Conservation (phyloP, 2,329 filamentous ascomycete species). For the Sclerotinia nivalis region DNA sequence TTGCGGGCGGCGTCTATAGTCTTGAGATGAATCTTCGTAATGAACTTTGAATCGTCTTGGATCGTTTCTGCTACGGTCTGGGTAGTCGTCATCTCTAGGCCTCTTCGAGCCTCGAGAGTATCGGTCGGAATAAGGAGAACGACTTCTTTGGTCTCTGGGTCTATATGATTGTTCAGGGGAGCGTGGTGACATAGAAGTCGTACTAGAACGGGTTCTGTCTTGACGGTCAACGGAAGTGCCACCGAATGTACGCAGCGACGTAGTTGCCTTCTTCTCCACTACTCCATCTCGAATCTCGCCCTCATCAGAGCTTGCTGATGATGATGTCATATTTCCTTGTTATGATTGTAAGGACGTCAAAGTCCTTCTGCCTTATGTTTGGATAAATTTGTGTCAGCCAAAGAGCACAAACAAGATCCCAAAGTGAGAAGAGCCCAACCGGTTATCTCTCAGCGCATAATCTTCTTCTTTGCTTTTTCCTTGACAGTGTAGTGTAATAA, state of each 20-base stretch:
- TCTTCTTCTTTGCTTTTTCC: constrained; percentile 10
- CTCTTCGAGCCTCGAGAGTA: constrained; percentile 63
- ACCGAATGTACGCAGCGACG: constrained; percentile 73
- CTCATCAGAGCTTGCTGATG: constrained; percentile 72
- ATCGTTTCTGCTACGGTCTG: constrained; percentile 52
- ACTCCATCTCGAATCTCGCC: constrained; percentile 81
- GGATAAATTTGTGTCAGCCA: constrained; percentile 43
- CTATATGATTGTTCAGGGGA: constrained; percentile 44
- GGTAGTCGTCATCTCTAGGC: constrained; percentile 61
- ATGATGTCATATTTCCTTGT: constrained; percentile 48
- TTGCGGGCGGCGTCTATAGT: constrained; percentile 51
- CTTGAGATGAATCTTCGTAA: constrained; percentile 56
- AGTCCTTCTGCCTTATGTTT: constrained; percentile 38
- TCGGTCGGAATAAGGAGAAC: constrained; percentile 53
- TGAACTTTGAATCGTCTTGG: constrained; percentile 60
- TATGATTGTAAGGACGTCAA: constrained; percentile 37
- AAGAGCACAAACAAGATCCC: constrained; percentile 41
- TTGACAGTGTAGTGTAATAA: not conserved
- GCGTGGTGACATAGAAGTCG: constrained; percentile 41
- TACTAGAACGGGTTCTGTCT: constrained; percentile 67
- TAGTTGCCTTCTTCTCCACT: constrained; percentile 91
- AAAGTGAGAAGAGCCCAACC: constrained; percentile 45
- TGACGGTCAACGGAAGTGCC: constrained; percentile 87
- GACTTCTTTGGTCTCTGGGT: constrained; percentile 51
- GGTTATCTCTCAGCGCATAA: constrained; percentile 39